Evolutionary conservation across 352 stramenopile genomes (phyloP).

Genomic region (Chrysophaeum taylorii): DNA sequence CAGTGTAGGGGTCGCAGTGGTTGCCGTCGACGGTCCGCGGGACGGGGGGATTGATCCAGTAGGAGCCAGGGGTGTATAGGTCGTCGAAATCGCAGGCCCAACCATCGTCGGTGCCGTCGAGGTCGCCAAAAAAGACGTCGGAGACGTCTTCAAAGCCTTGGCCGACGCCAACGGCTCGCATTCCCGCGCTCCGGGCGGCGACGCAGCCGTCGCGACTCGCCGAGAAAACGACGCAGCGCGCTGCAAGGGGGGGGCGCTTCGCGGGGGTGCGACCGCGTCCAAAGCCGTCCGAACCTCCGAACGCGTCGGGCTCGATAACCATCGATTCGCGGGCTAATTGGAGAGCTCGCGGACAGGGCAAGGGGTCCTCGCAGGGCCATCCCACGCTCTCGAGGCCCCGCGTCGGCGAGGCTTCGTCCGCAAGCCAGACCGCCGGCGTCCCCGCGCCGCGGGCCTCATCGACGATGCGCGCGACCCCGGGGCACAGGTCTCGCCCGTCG

Average conservation of each 20-base stretch:
- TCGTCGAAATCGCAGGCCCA: background rate
- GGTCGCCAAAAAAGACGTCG: background rate
- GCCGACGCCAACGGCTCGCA: background rate
- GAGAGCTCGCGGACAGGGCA: background rate
- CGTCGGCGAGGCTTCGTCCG: background rate
- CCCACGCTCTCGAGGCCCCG: background rate
- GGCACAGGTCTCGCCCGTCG: too few species aligned
- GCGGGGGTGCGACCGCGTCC: background rate
- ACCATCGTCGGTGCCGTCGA: conserved; percentile 5
- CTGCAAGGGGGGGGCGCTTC: background rate
- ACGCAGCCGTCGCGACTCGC: background rate
- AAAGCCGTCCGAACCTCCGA: background rate
- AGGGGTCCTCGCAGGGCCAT: too few species aligned
- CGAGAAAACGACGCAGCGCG: conserved; percentile 4
- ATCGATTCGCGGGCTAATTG: background rate
- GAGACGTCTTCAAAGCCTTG: background rate
- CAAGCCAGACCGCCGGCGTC: background rate
- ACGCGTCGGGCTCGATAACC: conserved; percentile 5
- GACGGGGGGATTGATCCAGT: background rate
- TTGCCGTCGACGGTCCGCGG: background rate
- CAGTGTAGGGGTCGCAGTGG: background rate
- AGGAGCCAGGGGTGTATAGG: background rate
- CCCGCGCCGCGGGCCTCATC: background rate
- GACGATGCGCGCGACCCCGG: background rate
- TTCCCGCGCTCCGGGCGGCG: background rate